Evolutionary conservation across 345 rosid species (phyloP).

Genomic region (Gossypium australe): DNA sequence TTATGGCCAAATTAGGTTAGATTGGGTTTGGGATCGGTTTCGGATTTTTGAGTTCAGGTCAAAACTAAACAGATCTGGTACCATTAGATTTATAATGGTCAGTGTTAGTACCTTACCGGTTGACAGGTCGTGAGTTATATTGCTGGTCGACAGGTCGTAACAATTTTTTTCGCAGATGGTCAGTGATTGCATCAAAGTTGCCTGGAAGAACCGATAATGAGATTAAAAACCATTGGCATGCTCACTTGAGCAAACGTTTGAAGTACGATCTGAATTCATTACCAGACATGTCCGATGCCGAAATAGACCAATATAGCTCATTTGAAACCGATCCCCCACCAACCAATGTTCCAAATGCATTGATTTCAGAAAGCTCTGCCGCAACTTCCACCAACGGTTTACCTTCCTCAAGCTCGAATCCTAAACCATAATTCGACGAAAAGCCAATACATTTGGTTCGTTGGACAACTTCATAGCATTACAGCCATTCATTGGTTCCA

Average conservation of each 20-base stretch:
- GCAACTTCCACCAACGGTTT: not conserved
- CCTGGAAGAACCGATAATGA: constrained; percentile 14
- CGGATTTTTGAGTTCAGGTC: too few species aligned
- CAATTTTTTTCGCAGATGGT: not conserved
- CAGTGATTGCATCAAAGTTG: constrained; percentile 9
- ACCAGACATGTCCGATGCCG: not conserved
- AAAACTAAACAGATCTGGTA: not conserved
- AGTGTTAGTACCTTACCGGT: not conserved
- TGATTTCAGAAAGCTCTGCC: not conserved
- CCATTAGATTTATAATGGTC: not conserved
- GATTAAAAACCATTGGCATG: constrained; percentile 8
- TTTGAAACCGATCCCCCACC: not conserved
- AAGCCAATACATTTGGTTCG: not conserved
- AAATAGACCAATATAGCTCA: not conserved
- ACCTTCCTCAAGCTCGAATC: constrained; percentile 9
- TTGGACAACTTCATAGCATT: constrained; percentile 4
- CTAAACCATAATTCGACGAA: not conserved
- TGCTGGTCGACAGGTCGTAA: not conserved
- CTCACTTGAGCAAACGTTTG: constrained; percentile 11
- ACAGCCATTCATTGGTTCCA: too few species aligned
- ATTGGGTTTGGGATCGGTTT: too few species aligned
- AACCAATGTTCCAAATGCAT: not conserved
- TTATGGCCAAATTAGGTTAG: too few species aligned
- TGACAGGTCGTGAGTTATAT: too few species aligned
- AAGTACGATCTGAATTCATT: constrained; percentile 9